A percentile compares a stretch with the other conserved stretches of the same genome.
These are phyloP conservation scores for Pythium guiyangense DNA, from an alignment of 352 stramenopile species.

Conservation along the genomic window DNA sequence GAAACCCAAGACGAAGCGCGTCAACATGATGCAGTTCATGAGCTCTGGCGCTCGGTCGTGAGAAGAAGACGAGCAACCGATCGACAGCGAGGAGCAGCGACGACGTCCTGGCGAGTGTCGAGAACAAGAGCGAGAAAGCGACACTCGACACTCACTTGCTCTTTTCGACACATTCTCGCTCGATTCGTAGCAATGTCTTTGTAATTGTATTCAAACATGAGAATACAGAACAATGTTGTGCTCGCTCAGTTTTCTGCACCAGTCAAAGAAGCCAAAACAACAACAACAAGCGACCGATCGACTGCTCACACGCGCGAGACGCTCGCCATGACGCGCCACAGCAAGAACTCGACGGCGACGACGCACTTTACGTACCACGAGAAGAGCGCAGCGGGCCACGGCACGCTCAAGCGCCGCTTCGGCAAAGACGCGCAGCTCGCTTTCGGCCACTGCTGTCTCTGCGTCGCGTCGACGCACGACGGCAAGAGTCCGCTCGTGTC, in stretches of 20 bases:
- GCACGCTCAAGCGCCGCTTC: slow-evolving; percentile 80
- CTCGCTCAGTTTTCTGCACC: too few relatives aligned
- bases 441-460: slow-evolving; percentile 79
- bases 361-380: slow-evolving; percentile 88
- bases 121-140: too few relatives aligned
- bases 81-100: too few relatives aligned
- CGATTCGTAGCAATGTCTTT: too few relatives aligned
- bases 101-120: too few relatives aligned
- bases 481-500: slow-evolving; percentile 61
- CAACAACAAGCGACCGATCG: not conserved
- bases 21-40: slow-evolving; percentile 86
- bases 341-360: slow-evolving; percentile 85
- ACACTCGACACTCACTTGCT: too few relatives aligned
- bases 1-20: slow-evolving; percentile 42
- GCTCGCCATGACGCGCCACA: slow-evolving; percentile 69
- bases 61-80: too few relatives aligned
- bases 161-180: too few relatives aligned
- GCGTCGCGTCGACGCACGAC: slow-evolving; percentile 49
- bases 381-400: slow-evolving; percentile 64
- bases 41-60: slow-evolving; percentile 23
- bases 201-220: too few relatives aligned
- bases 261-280: too few relatives aligned
- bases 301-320: not conserved
- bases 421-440: slow-evolving; percentile 73
- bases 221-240: too few relatives aligned